Base-by-base conservation (phyloP, 768 basidiomycete genomes). In the Leccinum barrowsii region DNA sequence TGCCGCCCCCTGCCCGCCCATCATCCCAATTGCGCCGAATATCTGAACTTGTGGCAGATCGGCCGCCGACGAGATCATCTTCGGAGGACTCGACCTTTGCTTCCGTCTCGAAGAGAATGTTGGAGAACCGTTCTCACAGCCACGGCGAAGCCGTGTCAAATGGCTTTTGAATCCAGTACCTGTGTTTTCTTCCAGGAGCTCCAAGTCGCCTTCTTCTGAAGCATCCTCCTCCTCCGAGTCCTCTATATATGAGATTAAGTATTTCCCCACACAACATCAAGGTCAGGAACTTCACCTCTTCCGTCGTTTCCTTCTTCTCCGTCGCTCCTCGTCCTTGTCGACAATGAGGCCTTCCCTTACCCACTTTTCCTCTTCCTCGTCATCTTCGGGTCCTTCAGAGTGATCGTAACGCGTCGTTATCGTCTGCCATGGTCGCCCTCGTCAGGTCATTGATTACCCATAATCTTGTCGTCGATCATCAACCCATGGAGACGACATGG, bases 291-390 rank as follows among this genome's bases (percentile, higher is more conserved):
- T 66, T 66, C 82, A 80, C 66, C 79, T 83, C 75, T 86, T 86
- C 68, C 86, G 81, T 61, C 83, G 80, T 70, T 86, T 92, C 59
- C 82, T 81, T 63, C 81, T 81, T 64, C 82, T 77, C 47, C 75
- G 80, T 58, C 80, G 77, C 56, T 80, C 81, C 48, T 81, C 79
- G 44, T 90, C 93, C 59, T 95, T 92, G 8, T 90, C 90, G 7
- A 94, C 94, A 66, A 98, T 97, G 70, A 98, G 97, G 0, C 92
- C 94, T 52, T 94, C 90, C 52, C 85, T 78, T 56, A 97, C 85
- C 56, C 83, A 79, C 57, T 83, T 81, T 65, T 78, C 89, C 75
- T 94, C 94, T 61, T 96, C 95, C 66, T 90, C 24, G 68, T 96
- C 94, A 50, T 96, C 94, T 42, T 95, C 92, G 34, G 84, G 88